Evolutionary conservation across 1,139 yeast species (phyloP).

Genomic region (Hansenula sp.): DNA sequence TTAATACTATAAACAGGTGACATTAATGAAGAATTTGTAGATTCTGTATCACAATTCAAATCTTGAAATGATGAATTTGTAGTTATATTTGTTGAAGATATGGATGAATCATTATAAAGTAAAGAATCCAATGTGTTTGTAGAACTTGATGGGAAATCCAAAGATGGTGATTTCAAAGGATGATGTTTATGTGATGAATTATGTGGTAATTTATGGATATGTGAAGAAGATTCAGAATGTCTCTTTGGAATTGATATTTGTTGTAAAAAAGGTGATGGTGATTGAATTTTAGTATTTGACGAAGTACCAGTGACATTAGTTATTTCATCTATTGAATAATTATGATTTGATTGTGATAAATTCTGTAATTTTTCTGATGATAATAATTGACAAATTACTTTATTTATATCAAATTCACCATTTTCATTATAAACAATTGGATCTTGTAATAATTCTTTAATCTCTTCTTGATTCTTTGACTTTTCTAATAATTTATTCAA

Average conservation of each 20-base stretch:
- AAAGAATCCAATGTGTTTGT: constrained; percentile 8
- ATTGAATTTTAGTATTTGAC: neutral
- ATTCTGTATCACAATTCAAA: neutral
- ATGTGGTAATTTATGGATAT: neutral
- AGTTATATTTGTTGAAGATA: neutral
- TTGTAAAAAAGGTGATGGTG: neutral
- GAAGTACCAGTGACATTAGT: constrained; percentile 11
- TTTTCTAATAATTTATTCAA: constrained; percentile 38
- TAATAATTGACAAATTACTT: constrained; percentile 18
- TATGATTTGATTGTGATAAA: constrained; percentile 18
- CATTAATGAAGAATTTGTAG: constrained; percentile 11
- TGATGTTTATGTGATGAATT: constrained; percentile 1
- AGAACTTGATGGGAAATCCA: constrained; percentile 1
- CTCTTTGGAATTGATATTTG: neutral
- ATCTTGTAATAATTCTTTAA: constrained; percentile 13
- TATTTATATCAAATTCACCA: constrained; percentile 21
- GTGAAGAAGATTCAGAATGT: neutral
- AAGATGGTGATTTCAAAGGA: neutral
- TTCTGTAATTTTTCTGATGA: constrained; percentile 19
- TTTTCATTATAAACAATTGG: constrained; percentile 13
- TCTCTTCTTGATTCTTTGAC: constrained; percentile 26
- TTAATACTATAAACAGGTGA: constrained; percentile 14
- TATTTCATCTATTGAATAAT: constrained; percentile 19
- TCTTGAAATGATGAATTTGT: constrained; percentile 1
- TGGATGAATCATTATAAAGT: constrained; percentile 12